phyloP scores from a whole-genome alignment of 805 yeast species.

The Suhomyces xylopsoci region DNA sequence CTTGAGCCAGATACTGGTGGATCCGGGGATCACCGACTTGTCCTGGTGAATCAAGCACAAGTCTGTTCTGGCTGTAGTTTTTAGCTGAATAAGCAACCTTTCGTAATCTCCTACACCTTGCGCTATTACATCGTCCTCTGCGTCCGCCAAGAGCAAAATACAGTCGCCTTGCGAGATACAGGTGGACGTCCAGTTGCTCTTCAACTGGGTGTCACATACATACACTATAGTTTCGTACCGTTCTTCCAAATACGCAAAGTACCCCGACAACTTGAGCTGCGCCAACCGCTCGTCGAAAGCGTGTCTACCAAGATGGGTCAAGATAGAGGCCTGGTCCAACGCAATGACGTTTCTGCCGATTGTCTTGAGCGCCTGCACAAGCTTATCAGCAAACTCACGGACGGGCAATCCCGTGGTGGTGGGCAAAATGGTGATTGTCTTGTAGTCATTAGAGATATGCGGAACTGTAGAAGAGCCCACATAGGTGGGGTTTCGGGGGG shows the following conservation, averaged over 20 bases:
- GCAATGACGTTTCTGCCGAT: slow-evolving; percentile 74
- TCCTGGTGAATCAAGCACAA: slow-evolving; percentile 82
- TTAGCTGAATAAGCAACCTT: slow-evolving; percentile 64
- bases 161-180: slow-evolving; percentile 96
- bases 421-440: slow-evolving; percentile 84
- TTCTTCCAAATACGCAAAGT: slow-evolving; percentile 88
- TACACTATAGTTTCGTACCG: slow-evolving; percentile 83
- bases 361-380: slow-evolving; percentile 66
- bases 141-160: slow-evolving; percentile 84
- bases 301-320: slow-evolving; percentile 80
- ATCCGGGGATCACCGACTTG: slow-evolving; percentile 76
- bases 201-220: slow-evolving; percentile 79
- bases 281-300: slow-evolving; percentile 86
- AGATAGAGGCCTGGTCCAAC: slow-evolving; percentile 77
- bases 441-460: slow-evolving; percentile 48
- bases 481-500: slow-evolving; percentile 12
- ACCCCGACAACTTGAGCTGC: slow-evolving; percentile 80
- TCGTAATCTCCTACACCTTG: slow-evolving; percentile 86
- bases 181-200: slow-evolving; percentile 86
- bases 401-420: slow-evolving; percentile 81
- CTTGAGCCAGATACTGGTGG: slow-evolving; percentile 81
- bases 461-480: slow-evolving; percentile 31
- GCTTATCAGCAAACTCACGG: slow-evolving; percentile 71
- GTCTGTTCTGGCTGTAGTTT: slow-evolving; percentile 85
- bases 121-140: slow-evolving; percentile 51